Conservation (phyloP, 768 basidiomycete genomes). For the Royoungia palumana region DNA sequence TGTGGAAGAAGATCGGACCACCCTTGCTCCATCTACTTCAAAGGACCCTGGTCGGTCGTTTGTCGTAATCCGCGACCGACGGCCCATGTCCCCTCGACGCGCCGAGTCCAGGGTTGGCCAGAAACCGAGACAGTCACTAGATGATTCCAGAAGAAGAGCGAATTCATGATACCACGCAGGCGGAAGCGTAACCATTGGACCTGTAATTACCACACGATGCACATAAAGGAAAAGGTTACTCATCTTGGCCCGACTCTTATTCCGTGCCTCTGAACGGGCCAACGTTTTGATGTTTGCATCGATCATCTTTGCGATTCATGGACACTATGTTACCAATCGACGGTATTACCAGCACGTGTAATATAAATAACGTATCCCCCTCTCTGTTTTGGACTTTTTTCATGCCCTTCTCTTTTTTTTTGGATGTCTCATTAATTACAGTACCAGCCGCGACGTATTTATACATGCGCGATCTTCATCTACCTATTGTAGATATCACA, state of each 20-base stretch:
- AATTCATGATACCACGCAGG: constrained; percentile 20
- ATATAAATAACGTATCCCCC: constrained; percentile 17
- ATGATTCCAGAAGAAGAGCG: constrained; percentile 29
- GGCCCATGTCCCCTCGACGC: constrained; percentile 35
- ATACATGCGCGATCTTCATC: constrained; percentile 10
- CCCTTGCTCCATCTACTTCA: constrained; percentile 29
- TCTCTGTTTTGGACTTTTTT: constrained; percentile 18
- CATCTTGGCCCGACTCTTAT: neutral
- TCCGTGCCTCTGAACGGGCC: neutral
- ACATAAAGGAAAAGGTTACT: constrained; percentile 4
- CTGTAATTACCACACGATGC: constrained; percentile 14
- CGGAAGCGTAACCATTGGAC: neutral
- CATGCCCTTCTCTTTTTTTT: neutral
- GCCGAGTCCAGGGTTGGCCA: constrained; percentile 17
- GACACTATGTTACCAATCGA: constrained; percentile 24
- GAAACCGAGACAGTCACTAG: constrained; percentile 27
- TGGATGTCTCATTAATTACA: constrained; percentile 18
- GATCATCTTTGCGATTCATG: constrained; percentile 10
- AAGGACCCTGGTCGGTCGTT: constrained; percentile 53
- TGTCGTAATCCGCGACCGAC: constrained; percentile 63
- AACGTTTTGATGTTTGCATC: constrained; percentile 17
- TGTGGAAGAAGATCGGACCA: constrained; percentile 21
- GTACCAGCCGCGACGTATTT: constrained; percentile 19
- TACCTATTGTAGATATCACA: neutral
- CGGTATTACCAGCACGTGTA: constrained; percentile 27